These are phyloP conservation scores for Leccinum huronense DNA, from an alignment of 1,284 basidiomycete species.

Conservation along the genomic window DNA sequence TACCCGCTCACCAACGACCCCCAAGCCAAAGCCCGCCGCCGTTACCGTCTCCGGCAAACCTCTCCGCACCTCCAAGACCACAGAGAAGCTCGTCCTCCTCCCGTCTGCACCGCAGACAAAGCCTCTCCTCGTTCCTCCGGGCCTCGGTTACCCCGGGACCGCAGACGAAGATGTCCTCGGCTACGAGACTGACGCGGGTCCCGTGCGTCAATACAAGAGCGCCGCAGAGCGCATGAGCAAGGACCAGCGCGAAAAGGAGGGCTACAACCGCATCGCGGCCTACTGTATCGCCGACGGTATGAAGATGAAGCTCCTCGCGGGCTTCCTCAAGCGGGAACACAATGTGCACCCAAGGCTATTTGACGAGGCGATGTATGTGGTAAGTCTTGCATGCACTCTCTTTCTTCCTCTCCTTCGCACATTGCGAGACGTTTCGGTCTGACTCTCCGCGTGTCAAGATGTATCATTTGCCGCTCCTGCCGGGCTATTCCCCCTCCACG, in stretches of 20 bases:
- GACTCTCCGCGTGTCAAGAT: slow-evolving; percentile 48
- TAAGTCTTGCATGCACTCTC: slow-evolving; percentile 42
- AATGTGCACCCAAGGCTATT: slow-evolving; percentile 87
- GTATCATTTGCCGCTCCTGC: slow-evolving; percentile 88
- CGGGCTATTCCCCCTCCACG: slow-evolving; percentile 85
- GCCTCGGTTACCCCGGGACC: slow-evolving; percentile 16
- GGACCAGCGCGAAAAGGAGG: slow-evolving; percentile 70
- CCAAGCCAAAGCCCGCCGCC: slow-evolving; percentile 18
- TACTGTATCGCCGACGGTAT: slow-evolving; percentile 86
- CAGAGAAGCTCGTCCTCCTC: slow-evolving; percentile 87
- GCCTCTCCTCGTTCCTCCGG: slow-evolving; percentile 55
- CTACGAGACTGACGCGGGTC: slow-evolving; percentile 60
- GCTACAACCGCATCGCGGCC: slow-evolving; percentile 77
- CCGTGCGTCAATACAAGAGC: slow-evolving; percentile 68
- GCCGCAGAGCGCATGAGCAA: slow-evolving; percentile 80
- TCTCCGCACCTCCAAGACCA: slow-evolving; percentile 86
- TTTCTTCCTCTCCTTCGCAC: background rate
- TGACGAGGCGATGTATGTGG: slow-evolving; percentile 91
- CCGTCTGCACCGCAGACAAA: slow-evolving; percentile 90
- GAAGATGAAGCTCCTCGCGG: slow-evolving; percentile 76
- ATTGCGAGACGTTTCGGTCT: slow-evolving; percentile 3
- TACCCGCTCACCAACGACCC: slow-evolving; percentile 15
- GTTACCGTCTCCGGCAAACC: slow-evolving; percentile 44
- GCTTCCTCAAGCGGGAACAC: slow-evolving; percentile 90
- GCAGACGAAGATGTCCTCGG: slow-evolving; percentile 51